Conservation (phyloP, 352 stramenopile genomes). For the Globisporangium heterothallicum region DNA sequence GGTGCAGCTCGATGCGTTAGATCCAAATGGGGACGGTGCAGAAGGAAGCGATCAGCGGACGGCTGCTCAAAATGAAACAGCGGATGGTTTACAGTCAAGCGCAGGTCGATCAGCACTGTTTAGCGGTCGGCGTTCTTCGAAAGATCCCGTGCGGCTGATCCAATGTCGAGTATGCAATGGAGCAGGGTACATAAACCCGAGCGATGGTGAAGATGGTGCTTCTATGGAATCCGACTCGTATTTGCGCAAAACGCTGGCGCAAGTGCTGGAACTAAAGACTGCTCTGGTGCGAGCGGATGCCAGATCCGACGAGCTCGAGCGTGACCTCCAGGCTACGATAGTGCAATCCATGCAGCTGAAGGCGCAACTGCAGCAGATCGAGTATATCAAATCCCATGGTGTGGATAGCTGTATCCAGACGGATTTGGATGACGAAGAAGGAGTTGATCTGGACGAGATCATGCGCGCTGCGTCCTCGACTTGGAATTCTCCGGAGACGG, state of each 20-base stretch:
- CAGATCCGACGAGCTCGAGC: conserved; percentile 27
- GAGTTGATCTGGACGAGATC: conserved; percentile 41
- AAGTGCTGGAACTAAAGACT: conserved; percentile 52
- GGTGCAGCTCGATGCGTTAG: conserved; percentile 24
- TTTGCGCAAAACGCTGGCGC: conserved; percentile 50
- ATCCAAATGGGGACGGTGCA: conserved; percentile 4
- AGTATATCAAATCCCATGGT: conserved; percentile 23
- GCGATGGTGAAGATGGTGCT: conserved; percentile 2
- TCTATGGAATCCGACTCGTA: conserved; percentile 39
- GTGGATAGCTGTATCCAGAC: conserved; percentile 33
- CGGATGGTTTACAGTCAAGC: background rate
- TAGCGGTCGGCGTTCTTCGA: conserved; percentile 9
- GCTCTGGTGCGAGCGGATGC: conserved; percentile 30
- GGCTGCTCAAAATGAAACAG: background rate
- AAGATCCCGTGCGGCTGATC: conserved; percentile 31
- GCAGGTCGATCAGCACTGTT: conserved; percentile 7
- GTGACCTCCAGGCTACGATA: conserved; percentile 27
- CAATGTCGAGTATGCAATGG: conserved; percentile 47
- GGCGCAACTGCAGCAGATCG: conserved; percentile 32
- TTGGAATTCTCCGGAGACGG: no score
- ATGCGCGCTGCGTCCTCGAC: conserved; percentile 18
- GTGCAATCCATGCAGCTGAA: conserved; percentile 25
- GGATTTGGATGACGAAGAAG: conserved; percentile 51
- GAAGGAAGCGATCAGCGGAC: background rate
- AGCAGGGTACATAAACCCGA: conserved; percentile 39